Base-by-base conservation (phyloP, 495 filamentous ascomycete genomes). In the Penicillium malachiteum region DNA sequence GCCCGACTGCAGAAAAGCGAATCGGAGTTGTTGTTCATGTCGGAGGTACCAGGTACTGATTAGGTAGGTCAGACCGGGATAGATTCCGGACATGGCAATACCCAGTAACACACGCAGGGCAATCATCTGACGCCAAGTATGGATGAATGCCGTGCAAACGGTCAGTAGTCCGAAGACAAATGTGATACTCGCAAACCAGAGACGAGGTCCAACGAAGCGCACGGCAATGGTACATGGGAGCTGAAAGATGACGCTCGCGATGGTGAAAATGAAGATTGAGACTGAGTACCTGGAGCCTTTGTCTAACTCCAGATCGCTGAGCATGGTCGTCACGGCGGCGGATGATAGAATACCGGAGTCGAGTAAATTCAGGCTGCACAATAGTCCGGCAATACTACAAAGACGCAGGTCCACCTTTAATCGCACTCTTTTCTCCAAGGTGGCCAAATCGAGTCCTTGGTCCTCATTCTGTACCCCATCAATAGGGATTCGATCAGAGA, bases 191-290 rank as follows among this genome's bases (percentile, higher is more conserved):
- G 82, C 69, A 59, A 92, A 90, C 84, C 82, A 90, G 40, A 84
- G 52, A 18, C 88, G 77, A 1, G 88, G 88, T 11, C 88, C 87
- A 44, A 88, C 72, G 7, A 83, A 76, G 33, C 88, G 78, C 38
- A 89, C 85, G 5, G 85, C 83, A 17, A 91, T 72, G 3, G 88
- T 92, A 31, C 83, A 85, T 0, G 89, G 88, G 13, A 92, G 74
- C 64, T 92, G 88, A 61, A 89, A 91, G 18, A 80, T 78, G 42
- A 92, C 87, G 65, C 83, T 87, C 11, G 86, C 78, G 54, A 91
- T 78, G 30, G 88, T 91, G 72, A 90, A 91, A 64, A 91, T 88
- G 69, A 92, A 87, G 49, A 92, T 91, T 26, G 85, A 78, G 13
- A 91, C 81, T 8, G 83, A 87, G 67, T 87, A 89, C 16, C 84